phyloP scores from a whole-genome alignment of 192 early-diverging fungal genomes.

The Podila epigama region DNA sequence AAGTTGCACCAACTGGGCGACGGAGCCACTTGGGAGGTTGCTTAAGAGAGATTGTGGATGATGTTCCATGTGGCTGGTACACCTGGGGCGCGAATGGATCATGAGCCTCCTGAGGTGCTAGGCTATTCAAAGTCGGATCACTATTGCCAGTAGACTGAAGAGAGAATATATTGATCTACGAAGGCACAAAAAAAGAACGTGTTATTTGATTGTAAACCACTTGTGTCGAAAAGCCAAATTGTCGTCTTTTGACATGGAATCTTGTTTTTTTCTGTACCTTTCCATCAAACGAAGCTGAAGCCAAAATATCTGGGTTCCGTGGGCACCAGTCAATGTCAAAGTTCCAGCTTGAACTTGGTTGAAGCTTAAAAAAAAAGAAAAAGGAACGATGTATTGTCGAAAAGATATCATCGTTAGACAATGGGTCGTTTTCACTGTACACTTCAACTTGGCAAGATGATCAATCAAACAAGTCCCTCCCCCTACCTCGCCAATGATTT shows the following conservation, averaged over 20 bases:
- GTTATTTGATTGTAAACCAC: too few species aligned
- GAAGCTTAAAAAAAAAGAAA: constrained; percentile 52
- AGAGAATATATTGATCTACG: constrained; percentile 77
- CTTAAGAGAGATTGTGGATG: constrained; percentile 68
- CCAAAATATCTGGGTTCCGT: constrained; percentile 90
- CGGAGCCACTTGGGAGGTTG: constrained; percentile 96
- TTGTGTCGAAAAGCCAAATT: not conserved
- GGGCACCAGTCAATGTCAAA: constrained; percentile 98
- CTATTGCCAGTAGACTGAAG: constrained; percentile 63
- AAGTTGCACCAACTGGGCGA: constrained; percentile 85
- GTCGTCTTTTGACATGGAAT: too few species aligned
- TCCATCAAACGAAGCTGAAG: constrained; percentile 92
- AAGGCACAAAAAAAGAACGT: too few species aligned
- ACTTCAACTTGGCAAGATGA: not conserved
- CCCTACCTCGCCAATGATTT: constrained; percentile 82
- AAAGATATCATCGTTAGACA: too few species aligned
- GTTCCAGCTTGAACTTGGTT: constrained; percentile 87
- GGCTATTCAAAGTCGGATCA: constrained; percentile 16
- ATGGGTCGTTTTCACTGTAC: too few species aligned
- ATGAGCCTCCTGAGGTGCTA: constrained; percentile 44
- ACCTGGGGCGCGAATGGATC: constrained; percentile 80
- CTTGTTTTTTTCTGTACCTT: constrained; percentile 51
- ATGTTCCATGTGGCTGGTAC: constrained; percentile 21
- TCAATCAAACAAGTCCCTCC: too few species aligned
- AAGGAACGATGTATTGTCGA: not conserved